These are phyloP conservation scores for Ustilago crameri DNA, from an alignment of 1,284 basidiomycete species.

Conservation along the genomic window DNA sequence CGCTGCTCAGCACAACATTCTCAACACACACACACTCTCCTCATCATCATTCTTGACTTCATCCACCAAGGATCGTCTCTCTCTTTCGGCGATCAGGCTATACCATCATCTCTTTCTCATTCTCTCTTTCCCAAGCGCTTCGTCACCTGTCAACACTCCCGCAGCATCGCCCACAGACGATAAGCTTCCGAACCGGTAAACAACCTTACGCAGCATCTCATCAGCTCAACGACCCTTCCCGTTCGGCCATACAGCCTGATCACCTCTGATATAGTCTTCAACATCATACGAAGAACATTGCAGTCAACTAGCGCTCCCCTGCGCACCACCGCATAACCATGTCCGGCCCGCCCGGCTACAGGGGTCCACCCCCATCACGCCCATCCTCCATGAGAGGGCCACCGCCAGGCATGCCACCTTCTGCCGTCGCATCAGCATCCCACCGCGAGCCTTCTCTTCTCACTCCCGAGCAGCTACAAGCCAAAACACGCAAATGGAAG, in stretches of 20 bases:
- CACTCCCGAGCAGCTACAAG: conserved; percentile 80
- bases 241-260: no score
- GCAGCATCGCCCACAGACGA: neutral
- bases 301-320: neutral
- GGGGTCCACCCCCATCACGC: conserved; percentile 42
- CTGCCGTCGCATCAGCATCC: conserved; percentile 24
- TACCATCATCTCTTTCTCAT: neutral
- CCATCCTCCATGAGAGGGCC: conserved; percentile 52
- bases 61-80: conserved; percentile 4
- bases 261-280: no score
- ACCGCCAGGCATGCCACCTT: conserved; percentile 43
- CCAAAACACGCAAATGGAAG: conserved; percentile 92
- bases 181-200: neutral
- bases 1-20: conserved; percentile 16
- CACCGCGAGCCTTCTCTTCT: conserved; percentile 70
- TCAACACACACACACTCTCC: conserved; percentile 1
- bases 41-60: conserved; percentile 3
- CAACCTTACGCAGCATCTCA: no score
- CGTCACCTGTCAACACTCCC: neutral
- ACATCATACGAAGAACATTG: no score
- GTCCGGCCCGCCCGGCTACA: conserved; percentile 55
- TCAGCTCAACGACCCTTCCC: no score
- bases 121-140: neutral
- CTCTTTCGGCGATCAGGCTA: neutral
- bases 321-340: conserved; percentile 18